These are phyloP conservation scores for Discostella stelligeroides DNA, from an alignment of 108 stramenopile species.

Conservation along the genomic window DNA sequence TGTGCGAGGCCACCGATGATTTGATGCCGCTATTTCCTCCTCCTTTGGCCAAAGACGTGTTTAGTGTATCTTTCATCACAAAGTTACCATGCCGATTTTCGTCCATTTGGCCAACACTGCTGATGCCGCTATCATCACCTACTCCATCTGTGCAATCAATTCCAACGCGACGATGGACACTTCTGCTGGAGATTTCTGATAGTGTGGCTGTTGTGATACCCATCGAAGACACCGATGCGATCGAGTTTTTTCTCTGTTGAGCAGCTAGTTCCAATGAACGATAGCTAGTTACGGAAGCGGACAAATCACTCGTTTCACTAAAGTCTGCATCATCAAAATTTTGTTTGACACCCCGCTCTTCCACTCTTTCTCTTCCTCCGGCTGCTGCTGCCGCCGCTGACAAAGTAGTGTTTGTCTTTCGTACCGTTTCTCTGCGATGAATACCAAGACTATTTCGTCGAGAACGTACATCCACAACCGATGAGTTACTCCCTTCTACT, in stretches of 20 bases:
- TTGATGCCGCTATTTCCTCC: constrained; percentile 2
- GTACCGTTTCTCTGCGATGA: constrained; percentile 10
- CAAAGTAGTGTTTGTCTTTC: constrained; percentile 5
- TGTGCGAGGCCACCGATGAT: no score
- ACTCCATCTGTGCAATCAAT: not conserved
- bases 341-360: not conserved
- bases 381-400: not conserved
- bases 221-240: constrained; percentile 2
- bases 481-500: constrained; percentile 3
- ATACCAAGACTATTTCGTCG: not conserved
- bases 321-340: constrained; percentile 21
- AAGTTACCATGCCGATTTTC: constrained; percentile 40
- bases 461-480: constrained; percentile 5
- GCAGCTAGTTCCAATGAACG: constrained; percentile 18
- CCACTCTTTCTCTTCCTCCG: not conserved
- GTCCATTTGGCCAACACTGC: not conserved
- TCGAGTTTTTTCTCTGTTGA: constrained; percentile 5
- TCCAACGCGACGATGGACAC: not conserved
- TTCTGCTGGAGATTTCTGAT: constrained; percentile 4
- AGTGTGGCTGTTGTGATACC: not conserved
- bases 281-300: constrained; percentile 29
- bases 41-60: not conserved
- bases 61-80: not conserved
- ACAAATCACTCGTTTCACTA: constrained; percentile 45
- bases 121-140: not conserved